Evolutionary conservation across 2,329 filamentous ascomycete species (phyloP), one percentile per base, ranked within the genome.

Genomic region (Fusarium austroafricanum): DNA sequence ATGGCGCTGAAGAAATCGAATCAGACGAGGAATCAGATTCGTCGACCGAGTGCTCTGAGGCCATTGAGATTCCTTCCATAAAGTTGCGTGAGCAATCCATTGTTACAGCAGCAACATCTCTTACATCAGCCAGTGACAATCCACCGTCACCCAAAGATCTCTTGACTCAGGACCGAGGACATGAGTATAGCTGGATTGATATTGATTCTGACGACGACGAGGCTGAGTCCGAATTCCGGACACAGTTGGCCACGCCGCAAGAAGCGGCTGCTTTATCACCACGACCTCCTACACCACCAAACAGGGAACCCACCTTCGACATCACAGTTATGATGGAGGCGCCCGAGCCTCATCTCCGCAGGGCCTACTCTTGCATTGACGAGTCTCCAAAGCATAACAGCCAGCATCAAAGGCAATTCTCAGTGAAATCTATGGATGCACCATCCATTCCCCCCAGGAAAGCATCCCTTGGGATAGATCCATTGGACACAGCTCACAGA

Each of bases 141-240:
- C 69, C 71, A 1, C 71, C 69, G 7, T 76, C 75, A 11, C 73
- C 75, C 9, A 75, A 74, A 15, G 62, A 56, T 33, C 54, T 73
- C 2, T 55, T 70, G n/a, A 53, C 68, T 6, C 38, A 56, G 9
- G 66, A 71, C 21, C 62, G 54, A 43, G 62, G 65, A 39, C 67
- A 68, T 26, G 73, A 74, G 20, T 70, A 75, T 43, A 81, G 78
- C 49, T 81, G 80, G 80, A 77, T 81, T 9, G 79, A 80, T 18
- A 63, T 69, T 15, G 78, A 80, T 33, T 79, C 78, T 3, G 79
- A 80, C 40, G 68, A 71, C 3, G 77, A 50, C 11, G 68, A 73
- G 9, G 74, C 66, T n/a, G 57, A 70, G 6, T 42, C 43, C 12
- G 65, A 70, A 4, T 45, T 39, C 18, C 61, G 54, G n/a, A 61